Base-by-base conservation (phyloP, 306 rosid genomes). In the Ceratonia siliqua region DNA sequence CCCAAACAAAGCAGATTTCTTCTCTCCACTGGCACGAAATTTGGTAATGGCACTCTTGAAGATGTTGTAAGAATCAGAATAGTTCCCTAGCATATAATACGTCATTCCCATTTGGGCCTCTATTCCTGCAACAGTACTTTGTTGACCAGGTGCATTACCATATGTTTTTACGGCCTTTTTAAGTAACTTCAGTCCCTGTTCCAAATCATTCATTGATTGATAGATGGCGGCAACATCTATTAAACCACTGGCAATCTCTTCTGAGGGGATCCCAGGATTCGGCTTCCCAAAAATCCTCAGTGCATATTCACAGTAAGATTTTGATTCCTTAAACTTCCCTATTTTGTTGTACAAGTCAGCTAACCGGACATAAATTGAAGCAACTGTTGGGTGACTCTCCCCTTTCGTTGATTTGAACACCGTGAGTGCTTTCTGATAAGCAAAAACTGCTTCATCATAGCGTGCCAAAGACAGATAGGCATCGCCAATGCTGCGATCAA, bases 91-190 rank as follows among this genome's bases (percentile, higher is more conserved):
- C 92, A 92, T 83, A 66, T 88, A 92, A 63, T 82, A 88, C 88
- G 88, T 80, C 49, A 88, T 94, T 22, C 96, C 98, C 92, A 90
- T 86, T 72, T 92, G 96, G 1, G 98, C 93, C 75, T 92, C 96
- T 67, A 92, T 90, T 76, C 98, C 98, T 27, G 98, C 98, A 45
- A 72, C 49, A 22, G 92, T 89, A 70, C 78, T 86, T 70, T 88
- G 96, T 71, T 87, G 96, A 62, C 94, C 92, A 6, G 88, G 91
- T 22, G 88, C 56, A 25, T 77, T 71, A 14, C 86, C 85, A 46
- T 81, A 92, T 20, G 81, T 73, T 68, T 88, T 90, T 87, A 87
- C 83, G 30, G 94, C 96, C 84, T 88, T 92, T 55, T 90, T 90
- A 52, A 90, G 94, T 12, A 92, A 66, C 89, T 88, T 92, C 84